These are phyloP conservation scores for Vaccinium myrtillus DNA, from an alignment of 148 eudicot genomes.

Conservation along the genomic window DNA sequence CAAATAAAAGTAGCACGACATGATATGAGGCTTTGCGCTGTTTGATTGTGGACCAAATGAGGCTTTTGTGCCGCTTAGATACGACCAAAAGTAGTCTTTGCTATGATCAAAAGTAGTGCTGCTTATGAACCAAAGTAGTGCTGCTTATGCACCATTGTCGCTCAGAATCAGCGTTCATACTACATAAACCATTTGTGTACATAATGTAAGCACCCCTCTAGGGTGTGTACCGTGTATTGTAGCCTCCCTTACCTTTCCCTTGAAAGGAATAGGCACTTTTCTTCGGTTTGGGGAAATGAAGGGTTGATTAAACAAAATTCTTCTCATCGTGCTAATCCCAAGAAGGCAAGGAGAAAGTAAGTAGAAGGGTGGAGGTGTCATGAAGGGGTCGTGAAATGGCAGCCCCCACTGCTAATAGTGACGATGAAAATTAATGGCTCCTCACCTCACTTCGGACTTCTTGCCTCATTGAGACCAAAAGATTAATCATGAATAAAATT, in stretches of 20 bases:
- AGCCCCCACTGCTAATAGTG: neutral
- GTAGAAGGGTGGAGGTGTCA: neutral
- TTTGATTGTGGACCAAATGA: neutral
- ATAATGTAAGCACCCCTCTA: neutral
- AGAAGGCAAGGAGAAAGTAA: neutral
- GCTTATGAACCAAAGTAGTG: neutral
- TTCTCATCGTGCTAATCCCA: neutral
- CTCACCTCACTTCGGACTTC: neutral
- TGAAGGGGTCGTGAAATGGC: neutral
- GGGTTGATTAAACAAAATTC: too few relatives aligned
- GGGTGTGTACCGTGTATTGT: neutral
- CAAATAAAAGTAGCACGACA: neutral
- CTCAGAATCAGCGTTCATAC: neutral
- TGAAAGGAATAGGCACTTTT: neutral
- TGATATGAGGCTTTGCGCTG: neutral
- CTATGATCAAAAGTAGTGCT: neutral
- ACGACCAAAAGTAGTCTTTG: neutral
- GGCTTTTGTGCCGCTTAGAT: neutral
- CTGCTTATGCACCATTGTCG: neutral
- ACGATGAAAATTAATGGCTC: too few relatives aligned
- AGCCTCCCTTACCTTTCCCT: neutral
- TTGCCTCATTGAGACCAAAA: neutral
- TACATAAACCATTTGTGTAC: neutral
- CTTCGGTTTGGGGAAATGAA: neutral
- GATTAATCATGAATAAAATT: neutral